Evolutionary conservation across 108 stramenopile genomes (phyloP).

Genomic region (Hondaea fermentalgiana): DNA sequence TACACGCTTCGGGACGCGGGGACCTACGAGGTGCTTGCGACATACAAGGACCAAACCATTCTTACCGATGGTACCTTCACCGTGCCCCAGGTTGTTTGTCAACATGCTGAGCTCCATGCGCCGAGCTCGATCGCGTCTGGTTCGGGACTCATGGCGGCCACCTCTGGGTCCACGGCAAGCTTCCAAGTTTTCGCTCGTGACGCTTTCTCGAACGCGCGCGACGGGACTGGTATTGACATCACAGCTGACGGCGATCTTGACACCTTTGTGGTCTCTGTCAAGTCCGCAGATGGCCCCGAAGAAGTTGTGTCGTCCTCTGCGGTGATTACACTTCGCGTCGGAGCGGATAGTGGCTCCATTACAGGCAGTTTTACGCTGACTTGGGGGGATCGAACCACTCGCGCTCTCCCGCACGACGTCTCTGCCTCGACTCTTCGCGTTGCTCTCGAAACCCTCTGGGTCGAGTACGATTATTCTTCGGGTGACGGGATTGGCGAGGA

Average conservation of each 20-base stretch:
- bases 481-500: background rate
- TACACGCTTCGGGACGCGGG: conserved; percentile 67
- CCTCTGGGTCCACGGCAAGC: conserved; percentile 49
- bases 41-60: conserved; percentile 46
- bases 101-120: conserved; percentile 61
- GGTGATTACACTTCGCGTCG: conserved; percentile 40
- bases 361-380: background rate
- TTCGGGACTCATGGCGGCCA: conserved; percentile 45
- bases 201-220: conserved; percentile 64
- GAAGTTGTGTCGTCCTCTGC: conserved; percentile 53
- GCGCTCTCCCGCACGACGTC: conserved; percentile 20
- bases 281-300: conserved; percentile 42
- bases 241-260: conserved; percentile 59
- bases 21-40: conserved; percentile 53
- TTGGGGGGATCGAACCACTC: background rate
- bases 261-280: conserved; percentile 54
- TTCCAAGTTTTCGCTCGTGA: conserved; percentile 60
- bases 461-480: conserved; percentile 20
- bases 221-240: conserved; percentile 32
- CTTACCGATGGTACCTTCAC: conserved; percentile 36
- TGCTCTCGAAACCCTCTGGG: conserved; percentile 10
- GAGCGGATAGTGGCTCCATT: background rate
- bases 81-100: conserved; percentile 38
- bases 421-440: background rate
- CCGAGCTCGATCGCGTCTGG: conserved; percentile 45